A percentile compares a stretch with the other conserved stretches of the same genome.
These are phyloP conservation scores for Arthrobotrys sphaeroides DNA, from an alignment of 2,329 filamentous ascomycete species.

Conservation along the genomic window DNA sequence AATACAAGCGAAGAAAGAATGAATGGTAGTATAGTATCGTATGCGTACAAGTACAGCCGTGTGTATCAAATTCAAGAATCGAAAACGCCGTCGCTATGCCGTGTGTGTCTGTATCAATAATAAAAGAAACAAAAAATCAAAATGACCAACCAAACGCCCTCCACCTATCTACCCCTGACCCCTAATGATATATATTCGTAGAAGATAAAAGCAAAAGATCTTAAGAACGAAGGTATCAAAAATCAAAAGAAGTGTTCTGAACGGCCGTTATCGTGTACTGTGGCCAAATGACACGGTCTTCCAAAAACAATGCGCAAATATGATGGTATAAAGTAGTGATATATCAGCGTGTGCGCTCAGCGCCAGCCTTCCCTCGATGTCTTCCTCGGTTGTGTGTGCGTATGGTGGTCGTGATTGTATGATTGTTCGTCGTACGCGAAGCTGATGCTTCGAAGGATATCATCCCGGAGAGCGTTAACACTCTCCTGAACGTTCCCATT, in stretches of 20 bases:
- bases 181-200: constrained; percentile 4
- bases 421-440: constrained; percentile 47
- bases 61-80: constrained; percentile 12
- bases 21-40: constrained; percentile 12
- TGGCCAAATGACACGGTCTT: neutral
- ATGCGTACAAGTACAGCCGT: constrained; percentile 20
- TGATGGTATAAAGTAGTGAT: neutral
- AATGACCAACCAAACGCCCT: constrained; percentile 34
- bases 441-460: constrained; percentile 48
- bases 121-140: neutral
- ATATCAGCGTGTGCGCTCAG: constrained; percentile 28
- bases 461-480: constrained; percentile 37
- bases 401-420: constrained; percentile 48
- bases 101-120: constrained; percentile 24
- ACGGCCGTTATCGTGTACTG: constrained; percentile 19
- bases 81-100: constrained; percentile 52
- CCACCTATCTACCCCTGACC: constrained; percentile 15
- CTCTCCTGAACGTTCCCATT: constrained; percentile 52
- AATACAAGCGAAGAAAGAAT: constrained; percentile 7
- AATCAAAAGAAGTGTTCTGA: neutral
- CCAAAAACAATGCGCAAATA: too few relatives aligned
- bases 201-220: too few relatives aligned
- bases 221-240: constrained; percentile 9
- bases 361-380: constrained; percentile 42
- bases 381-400: constrained; percentile 37